Evolutionary conservation across 805 yeast genomes (phyloP), one percentile per base, ranked within the genome.

Genomic region (Alloascoidea africana): DNA sequence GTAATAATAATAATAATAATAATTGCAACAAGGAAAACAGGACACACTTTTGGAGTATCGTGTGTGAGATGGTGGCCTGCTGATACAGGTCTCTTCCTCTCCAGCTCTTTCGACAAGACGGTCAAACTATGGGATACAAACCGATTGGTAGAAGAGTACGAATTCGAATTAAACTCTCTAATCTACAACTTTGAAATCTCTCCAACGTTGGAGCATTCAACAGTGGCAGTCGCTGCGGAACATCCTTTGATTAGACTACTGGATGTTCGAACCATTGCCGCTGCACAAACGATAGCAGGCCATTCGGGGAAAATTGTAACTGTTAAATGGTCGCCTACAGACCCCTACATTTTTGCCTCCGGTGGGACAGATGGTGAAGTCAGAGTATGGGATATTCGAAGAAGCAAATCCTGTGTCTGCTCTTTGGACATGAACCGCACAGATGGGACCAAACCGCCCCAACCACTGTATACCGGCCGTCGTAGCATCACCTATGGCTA

Each of bases 281-380:
- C 80, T 19, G 73, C 87, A 0, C 93, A 84, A 40, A 77, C 81
- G 2, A 58, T 84, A 18, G 54, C 62, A 33, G 86, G 83, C 6
- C 80, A 73, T 43, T 39, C 50, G 34, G 73, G 76, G 1, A 67
- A 63, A 40, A 67, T 76, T 1, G 51, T 75, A 34, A 55, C 73
- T 17, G 73, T 78, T 18, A 71, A 74, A 48, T 85, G 94, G 89
- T 78, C 81, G 35, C 94, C 94, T 0, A 58, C 59, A 4, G 59
- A 70, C 42, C 56, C 73, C 0, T 57, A 78, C 47, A 42, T 80
- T 3, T 59, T 87, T 2, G 86, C 87, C 0, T 67, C 85, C 3
- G 95, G 94, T 1, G 86, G 89, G 15, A 67, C 72, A 14, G 84
- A 79, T 46, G 96, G 96, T 0, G 76, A 76, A 35, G 76, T 81